Conservation (phyloP, 2,329 filamentous ascomycete genomes). For the Waltergamsia citrina region DNA sequence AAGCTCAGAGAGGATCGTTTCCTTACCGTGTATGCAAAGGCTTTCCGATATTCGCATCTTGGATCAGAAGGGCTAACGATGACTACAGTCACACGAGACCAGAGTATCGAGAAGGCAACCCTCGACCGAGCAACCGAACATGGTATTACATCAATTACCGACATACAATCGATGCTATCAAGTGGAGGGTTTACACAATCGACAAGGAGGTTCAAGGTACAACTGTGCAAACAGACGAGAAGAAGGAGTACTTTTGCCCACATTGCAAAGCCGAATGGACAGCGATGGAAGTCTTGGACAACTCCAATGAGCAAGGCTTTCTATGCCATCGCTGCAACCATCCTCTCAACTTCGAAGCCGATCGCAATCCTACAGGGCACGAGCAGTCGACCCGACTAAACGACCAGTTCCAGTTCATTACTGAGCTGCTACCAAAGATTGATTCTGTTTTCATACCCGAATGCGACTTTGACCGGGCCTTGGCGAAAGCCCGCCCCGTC, state of each 20-base stretch:
- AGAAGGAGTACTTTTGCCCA: constrained; percentile 83
- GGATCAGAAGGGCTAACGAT: neutral
- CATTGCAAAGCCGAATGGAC: constrained; percentile 83
- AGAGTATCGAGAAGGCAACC: constrained; percentile 72
- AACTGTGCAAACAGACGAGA: constrained; percentile 70
- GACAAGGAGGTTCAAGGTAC: constrained; percentile 82
- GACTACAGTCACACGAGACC: constrained; percentile 45
- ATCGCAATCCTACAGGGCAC: constrained; percentile 60
- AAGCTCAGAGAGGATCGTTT: constrained; percentile 80
- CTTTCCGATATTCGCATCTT: neutral
- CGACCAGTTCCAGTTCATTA: constrained; percentile 70
- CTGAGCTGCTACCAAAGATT: constrained; percentile 66
- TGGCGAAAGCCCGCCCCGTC: constrained; percentile 53
- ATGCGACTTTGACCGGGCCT: constrained; percentile 62
- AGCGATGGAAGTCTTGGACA: constrained; percentile 79
- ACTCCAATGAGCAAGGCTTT: constrained; percentile 62
- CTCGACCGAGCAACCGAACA: constrained; percentile 73
- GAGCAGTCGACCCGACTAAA: constrained; percentile 68
- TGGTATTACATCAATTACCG: constrained; percentile 98
- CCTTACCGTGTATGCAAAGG: constrained; percentile 57
- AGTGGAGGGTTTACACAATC: constrained; percentile 83
- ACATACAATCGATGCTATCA: constrained; percentile 89
- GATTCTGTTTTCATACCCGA: constrained; percentile 67
- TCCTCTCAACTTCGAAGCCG: constrained; percentile 54
- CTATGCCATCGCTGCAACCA: constrained; percentile 70